Conservation (phyloP, 1,284 basidiomycete genomes). For the Somion occarium region DNA sequence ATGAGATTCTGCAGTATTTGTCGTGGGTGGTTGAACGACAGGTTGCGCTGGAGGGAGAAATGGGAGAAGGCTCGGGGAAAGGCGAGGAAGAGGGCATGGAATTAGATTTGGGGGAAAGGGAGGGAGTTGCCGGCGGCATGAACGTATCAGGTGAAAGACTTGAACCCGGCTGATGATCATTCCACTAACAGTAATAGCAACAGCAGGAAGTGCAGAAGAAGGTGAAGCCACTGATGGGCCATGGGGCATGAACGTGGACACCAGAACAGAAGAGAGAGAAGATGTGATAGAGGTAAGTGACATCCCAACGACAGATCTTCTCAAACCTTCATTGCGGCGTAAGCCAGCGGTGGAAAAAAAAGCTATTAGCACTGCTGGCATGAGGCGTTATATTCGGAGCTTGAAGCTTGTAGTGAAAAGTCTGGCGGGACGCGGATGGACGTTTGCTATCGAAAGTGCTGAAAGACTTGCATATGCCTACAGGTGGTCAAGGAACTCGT, state of each 20-base stretch:
- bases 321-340: too few relatives aligned
- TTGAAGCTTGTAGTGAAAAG: not conserved
- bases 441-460: not conserved
- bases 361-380: not conserved
- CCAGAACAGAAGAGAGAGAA: not conserved
- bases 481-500: constrained; percentile 3
- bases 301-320: too few relatives aligned
- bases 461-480: not conserved
- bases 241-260: not conserved
- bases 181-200: not conserved
- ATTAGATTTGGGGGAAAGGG: too few relatives aligned
- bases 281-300: constrained; percentile 1
- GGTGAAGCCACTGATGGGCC: not conserved
- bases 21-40: not conserved
- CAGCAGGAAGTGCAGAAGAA: not conserved
- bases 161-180: too few relatives aligned
- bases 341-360: not conserved
- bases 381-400: not conserved
- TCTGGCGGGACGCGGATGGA: not conserved
- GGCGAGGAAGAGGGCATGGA: too few relatives aligned
- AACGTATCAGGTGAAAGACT: too few relatives aligned
- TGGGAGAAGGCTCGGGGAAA: not conserved
- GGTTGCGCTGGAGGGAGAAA: not conserved
- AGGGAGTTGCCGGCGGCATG: too few relatives aligned
- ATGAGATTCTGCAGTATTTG: not conserved